These are phyloP conservation scores for Trichosporon sp. DNA, from an alignment of 1,284 basidiomycete genomes.

Conservation along the genomic window DNA sequence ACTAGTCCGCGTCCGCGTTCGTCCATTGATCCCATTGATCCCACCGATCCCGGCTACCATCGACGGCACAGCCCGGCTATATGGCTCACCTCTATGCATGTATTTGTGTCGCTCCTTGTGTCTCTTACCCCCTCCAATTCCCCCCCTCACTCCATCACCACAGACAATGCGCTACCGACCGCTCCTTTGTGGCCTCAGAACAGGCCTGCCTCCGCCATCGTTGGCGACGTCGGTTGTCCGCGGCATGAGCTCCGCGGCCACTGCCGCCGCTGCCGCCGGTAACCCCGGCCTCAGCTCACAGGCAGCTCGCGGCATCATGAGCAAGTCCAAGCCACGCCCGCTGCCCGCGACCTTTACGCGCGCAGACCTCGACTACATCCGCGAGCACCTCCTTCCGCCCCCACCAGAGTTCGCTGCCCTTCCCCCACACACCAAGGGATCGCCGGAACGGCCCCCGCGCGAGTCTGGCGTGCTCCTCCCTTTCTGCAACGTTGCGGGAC, in stretches of 20 bases:
- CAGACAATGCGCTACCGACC: neutral
- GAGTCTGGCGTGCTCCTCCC: conserved; percentile 42
- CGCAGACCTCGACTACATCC: conserved; percentile 18
- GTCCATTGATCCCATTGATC: too few species aligned
- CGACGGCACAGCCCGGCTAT: too few species aligned
- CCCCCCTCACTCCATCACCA: too few species aligned
- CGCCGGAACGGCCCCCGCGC: neutral
- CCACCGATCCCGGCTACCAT: too few species aligned
- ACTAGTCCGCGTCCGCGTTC: too few species aligned
- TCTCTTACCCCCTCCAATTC: too few species aligned
- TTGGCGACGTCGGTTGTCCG: too few species aligned
- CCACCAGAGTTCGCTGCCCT: conserved; percentile 11
- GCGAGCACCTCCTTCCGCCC: conserved; percentile 18
- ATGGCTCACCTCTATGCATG: too few species aligned
- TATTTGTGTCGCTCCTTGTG: too few species aligned
- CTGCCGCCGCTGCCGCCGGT: too few species aligned
- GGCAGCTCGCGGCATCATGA: neutral
- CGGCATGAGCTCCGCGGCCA: neutral
- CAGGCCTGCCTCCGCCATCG: too few species aligned
- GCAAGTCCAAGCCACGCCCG: neutral
- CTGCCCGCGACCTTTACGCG: conserved; percentile 27
- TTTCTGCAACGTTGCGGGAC: conserved; percentile 32
- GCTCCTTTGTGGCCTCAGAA: neutral
- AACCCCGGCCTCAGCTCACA: too few species aligned
- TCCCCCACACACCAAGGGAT: conserved; percentile 27